These are phyloP conservation scores for Candida michaelii DNA, from an alignment of 805 yeast genomes.

Conservation along the genomic window DNA sequence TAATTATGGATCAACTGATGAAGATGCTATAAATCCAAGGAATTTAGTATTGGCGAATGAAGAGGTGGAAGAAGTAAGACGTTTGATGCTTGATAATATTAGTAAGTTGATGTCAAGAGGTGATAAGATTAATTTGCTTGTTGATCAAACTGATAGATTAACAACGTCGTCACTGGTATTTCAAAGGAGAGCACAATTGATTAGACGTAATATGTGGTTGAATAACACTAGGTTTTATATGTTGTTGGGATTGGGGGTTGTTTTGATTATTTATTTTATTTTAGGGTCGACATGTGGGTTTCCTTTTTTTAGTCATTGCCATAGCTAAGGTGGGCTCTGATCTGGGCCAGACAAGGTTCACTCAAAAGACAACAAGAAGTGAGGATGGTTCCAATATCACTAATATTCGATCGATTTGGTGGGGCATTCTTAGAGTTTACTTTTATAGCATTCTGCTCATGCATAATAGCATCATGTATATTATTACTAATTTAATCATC, in stretches of 20 bases:
- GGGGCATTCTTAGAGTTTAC: no score
- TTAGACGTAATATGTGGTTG: conserved; percentile 72
- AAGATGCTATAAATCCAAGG: conserved; percentile 31
- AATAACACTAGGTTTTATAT: conserved; percentile 49
- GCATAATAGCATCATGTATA: conserved; percentile 3
- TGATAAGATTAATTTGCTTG: conserved; percentile 68
- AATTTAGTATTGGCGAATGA: conserved; percentile 43
- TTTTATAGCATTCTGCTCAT: conserved; percentile 15
- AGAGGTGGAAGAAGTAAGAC: conserved; percentile 65
- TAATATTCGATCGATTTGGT: no score
- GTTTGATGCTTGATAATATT: conserved; percentile 70
- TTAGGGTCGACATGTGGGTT: conserved; percentile 55
- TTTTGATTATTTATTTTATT: conserved; percentile 43
- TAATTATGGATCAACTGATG: conserved; percentile 33
- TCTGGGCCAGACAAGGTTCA: no score
- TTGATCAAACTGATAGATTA: conserved; percentile 75
- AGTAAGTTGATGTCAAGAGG: conserved; percentile 74
- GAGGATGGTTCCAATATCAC: no score
- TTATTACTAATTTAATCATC: conserved; percentile 1
- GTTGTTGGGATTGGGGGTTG: conserved; percentile 18
- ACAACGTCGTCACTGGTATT: conserved; percentile 67
- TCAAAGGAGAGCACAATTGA: conserved; percentile 62
- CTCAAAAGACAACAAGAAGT: no score
- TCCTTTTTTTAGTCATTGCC: conserved; percentile 46
- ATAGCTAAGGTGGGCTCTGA: no score